Evolutionary conservation across 805 yeast species (phyloP).

Genomic region (Komagataella pastoris): DNA sequence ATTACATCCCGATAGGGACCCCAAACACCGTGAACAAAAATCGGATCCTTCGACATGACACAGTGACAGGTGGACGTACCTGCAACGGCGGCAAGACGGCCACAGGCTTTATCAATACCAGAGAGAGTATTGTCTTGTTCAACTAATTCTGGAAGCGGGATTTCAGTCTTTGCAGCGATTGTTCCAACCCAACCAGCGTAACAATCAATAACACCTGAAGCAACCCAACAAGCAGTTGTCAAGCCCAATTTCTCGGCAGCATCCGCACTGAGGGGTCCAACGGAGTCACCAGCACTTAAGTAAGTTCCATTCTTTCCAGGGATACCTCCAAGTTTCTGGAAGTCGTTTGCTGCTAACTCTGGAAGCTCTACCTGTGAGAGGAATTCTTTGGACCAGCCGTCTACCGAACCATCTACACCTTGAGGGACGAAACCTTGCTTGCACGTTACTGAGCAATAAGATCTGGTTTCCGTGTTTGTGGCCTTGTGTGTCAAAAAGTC

Average conservation of each 20-base stretch:
- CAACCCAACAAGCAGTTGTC: constrained; percentile 69
- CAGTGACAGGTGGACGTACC: constrained; percentile 98
- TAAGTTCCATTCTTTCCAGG: constrained; percentile 60
- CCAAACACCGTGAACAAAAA: constrained; percentile 96
- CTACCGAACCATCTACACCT: constrained; percentile 75
- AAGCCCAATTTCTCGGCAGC: constrained; percentile 82
- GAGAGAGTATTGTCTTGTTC: constrained; percentile 31
- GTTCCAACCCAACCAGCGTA: constrained; percentile 99
- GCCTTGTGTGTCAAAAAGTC: constrained; percentile 89
- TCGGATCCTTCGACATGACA: constrained; percentile 70
- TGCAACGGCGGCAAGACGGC: constrained; percentile 93
- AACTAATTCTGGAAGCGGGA: constrained; percentile 33
- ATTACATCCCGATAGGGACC: constrained; percentile 94
- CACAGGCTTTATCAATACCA: constrained; percentile 52
- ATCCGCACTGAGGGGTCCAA: constrained; percentile 52
- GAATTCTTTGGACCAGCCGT: constrained; percentile 88
- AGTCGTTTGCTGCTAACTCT: constrained; percentile 69
- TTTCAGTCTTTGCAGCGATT: constrained; percentile 78
- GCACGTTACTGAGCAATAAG: constrained; percentile 85
- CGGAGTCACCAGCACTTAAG: constrained; percentile 80
- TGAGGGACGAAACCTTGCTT: constrained; percentile 91
- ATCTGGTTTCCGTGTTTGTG: constrained; percentile 76
- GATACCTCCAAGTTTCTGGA: constrained; percentile 72
- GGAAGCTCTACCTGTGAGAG: constrained; percentile 53
- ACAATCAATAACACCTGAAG: constrained; percentile 94